A percentile compares a stretch with the other conserved stretches of the same genome.
Evolutionary conservation across 495 filamentous ascomycete species (phyloP).

Genomic region (Aeminium ludgeri): DNA sequence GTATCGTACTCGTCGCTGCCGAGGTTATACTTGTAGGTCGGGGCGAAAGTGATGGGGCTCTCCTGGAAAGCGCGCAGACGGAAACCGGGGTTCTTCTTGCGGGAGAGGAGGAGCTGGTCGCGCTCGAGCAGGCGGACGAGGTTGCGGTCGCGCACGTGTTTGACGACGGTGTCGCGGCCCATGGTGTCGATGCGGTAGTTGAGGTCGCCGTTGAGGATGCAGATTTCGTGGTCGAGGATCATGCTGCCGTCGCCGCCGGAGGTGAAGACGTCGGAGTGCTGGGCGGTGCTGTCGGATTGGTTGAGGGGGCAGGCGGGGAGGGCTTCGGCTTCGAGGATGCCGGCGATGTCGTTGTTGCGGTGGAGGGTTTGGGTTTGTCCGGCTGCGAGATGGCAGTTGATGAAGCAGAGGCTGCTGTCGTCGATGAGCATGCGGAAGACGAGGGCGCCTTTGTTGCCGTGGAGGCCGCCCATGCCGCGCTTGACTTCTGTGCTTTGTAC

Average conservation of each 20-base stretch:
- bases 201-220: constrained; percentile 85
- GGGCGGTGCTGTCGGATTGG: constrained; percentile 60
- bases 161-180: constrained; percentile 76
- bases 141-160: constrained; percentile 61
- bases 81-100: constrained; percentile 76
- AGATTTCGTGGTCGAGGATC: constrained; percentile 94
- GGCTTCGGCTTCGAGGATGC: constrained; percentile 63
- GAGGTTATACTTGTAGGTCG: constrained; percentile 82
- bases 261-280: constrained; percentile 59
- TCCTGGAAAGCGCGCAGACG: constrained; percentile 74
- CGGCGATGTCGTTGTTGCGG: constrained; percentile 83
- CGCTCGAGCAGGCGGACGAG: constrained; percentile 81
- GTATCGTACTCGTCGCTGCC: constrained; percentile 87
- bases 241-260: constrained; percentile 87
- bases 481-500: constrained; percentile 73
- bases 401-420: constrained; percentile 83
- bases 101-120: constrained; percentile 77
- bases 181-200: constrained; percentile 99
- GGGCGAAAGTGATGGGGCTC: constrained; percentile 71
- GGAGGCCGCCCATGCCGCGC: constrained; percentile 78
- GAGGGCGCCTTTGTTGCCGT: constrained; percentile 93
- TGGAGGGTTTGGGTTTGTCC: constrained; percentile 78
- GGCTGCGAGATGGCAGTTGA: constrained; percentile 94
- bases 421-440: constrained; percentile 79
- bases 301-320: constrained; percentile 53